Base-by-base conservation (phyloP, 1,284 basidiomycete species). In the Puccinia hordei region DNA sequence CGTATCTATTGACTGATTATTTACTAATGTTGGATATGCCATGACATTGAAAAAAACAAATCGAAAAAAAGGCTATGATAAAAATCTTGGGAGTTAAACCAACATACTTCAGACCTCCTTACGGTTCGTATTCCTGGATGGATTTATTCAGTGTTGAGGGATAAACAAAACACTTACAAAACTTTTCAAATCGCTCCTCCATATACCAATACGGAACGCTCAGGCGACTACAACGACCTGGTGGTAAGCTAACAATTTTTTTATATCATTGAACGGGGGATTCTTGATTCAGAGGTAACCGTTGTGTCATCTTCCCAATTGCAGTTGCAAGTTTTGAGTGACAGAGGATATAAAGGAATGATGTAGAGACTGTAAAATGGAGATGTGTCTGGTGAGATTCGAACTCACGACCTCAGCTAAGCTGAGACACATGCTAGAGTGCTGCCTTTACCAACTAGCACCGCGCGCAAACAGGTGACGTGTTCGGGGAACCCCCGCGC, bases 311-410 rank as follows among this genome's bases (percentile, higher is more conserved):
- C 22, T 46, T 35, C 12, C 6, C 15, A 46, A 24, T n/a, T 74
- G 15, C 27, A 57, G 55, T 30, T 41, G 5, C 24, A 83, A 27
- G 74, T 85, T 8, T 73, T 85, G 22, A 53, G 79, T 17, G 63
- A 83, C 12, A 81, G 83, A 10, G 84, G 85, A 8, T 84, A 84
- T 79, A 83, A 81, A 4, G 81, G 82, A 80, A 73, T 80, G n/a
- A n/a, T n/a, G n/a, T n/a, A n/a, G n/a, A n/a, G n/a, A n/a, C n/a
- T n/a, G n/a, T n/a, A n/a, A n/a, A n/a, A n/a, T n/a, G n/a, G n/a
- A n/a, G n/a, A n/a, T n/a, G n/a, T n/a, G n/a, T n/a, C n/a, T n/a
- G n/a, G n/a, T n/a, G n/a, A n/a, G n/a, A n/a, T n/a, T n/a, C n/a
- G n/a, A n/a, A n/a, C n/a, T n/a, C n/a, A n/a, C n/a, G n/a, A n/a